Evolutionary conservation across 495 filamentous ascomycete species (phyloP), one percentile per base, ranked within the genome.

Genomic region (Rhizodiscina lignyota): DNA sequence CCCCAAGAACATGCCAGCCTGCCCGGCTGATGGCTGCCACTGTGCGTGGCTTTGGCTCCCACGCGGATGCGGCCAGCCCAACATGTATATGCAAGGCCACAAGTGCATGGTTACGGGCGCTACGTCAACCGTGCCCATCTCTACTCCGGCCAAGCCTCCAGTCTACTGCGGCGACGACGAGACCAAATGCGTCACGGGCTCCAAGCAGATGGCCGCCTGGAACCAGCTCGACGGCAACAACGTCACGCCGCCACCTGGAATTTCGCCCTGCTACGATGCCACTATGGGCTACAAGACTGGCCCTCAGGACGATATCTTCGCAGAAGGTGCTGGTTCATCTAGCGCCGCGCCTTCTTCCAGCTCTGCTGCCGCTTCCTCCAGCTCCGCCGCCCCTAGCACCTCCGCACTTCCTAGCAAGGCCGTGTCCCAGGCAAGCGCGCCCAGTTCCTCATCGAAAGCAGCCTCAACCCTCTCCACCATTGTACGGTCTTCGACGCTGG

Each of bases 1-100:
- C 12, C 65, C 67, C 0, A 38, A 49, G 8, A 55, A 57, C 24
- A 44, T 72, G 32, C 60, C 61, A 11, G 40, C 51, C 19, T 72
- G 68, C 40, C 63, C 67, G 1, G 38, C 41, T 1, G 65, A 52
- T 3, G 67, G 66, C 13, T 73, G 67, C 39, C 60, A 50, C 16
- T 73, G 68, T 37, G 67, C 68, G 16, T 70, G 63, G 66, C 58
- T 71, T 17, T 73, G 68, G 68, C 56, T 70, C 24, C 67, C 68
- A 1, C 52, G 63, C 28, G 55, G 63, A 13, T 70, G 64, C 46
- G 48, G 66, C 23, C 35, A 56, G 30, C 47, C 56, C 5, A 67
- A 64, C 37, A 60, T 61, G 52, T 52, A 69, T 35, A 72, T 70
- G 68, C 56, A 63, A 28, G 67, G 67, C 35, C 65, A 61, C 42